Evolutionary conservation across 495 filamentous ascomycete species (phyloP), one percentile per base, ranked within the genome.

Genomic region (Trichoderma reesei): DNA sequence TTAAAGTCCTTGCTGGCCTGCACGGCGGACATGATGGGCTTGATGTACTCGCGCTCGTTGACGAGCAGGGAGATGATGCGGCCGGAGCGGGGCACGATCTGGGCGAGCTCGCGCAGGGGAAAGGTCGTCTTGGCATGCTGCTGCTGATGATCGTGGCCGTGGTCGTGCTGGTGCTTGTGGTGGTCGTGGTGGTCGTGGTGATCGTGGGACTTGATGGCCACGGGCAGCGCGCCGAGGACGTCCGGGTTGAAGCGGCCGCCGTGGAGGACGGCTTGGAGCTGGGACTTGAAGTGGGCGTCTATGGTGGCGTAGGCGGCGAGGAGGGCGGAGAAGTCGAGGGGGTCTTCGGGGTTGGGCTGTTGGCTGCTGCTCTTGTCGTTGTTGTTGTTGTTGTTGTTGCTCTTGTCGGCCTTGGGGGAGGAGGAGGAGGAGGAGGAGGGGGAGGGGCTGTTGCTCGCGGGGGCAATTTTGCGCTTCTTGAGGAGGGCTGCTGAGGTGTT

Each of bases 11-110:
- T 68, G 41, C 85, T 86, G 26, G 79, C 76, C 63, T 88, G 80
- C 60, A 96, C 86, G 7, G 90, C 87, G 51, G 86, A 85, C 54
- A 81, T 77, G 65, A 91, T 83, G 9, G 89, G 81, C 78, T 91
- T 90, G 64, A 92, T 68, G 65, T 89, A 86, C 77, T 82, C 65
- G 60, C 68, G 68, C 66, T 75, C 73, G 66, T 75, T 74, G 33
- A 83, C 85, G 10, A 92, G 72, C 46, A 96, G 76, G 39, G 82
- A 81, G 59, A 92, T 77, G 51, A 80, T 80, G 65, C 90, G 79
- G 8, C 88, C 86, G 14, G 71, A 68, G 66, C 86, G 87, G 16
- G 88, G 87, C 41, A 92, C 76, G 13, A 96, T 82, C 67, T 90
- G 87, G 36, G 90, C 90, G 48, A 96, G 69, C 69, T 93, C 89